Evolutionary conservation across 371 early-diverging fungal species (phyloP).

Genomic region (Mucor sp.): DNA sequence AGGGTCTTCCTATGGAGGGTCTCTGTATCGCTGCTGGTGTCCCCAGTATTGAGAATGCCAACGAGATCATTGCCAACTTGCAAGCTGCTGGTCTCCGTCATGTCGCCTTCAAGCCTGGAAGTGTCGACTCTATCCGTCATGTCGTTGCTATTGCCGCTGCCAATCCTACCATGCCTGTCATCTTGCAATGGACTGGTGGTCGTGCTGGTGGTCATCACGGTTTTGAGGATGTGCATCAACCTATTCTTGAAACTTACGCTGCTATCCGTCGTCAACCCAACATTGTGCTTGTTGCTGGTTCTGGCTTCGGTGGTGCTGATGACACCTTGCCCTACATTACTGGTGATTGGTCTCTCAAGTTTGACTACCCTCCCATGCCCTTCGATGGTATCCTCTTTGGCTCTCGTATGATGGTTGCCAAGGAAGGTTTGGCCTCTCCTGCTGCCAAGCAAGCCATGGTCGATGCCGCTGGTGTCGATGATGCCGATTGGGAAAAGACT

Average conservation of each 20-base stretch:
- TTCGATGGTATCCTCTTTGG: slow-evolving; percentile 95
- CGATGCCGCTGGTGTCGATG: slow-evolving; percentile 86
- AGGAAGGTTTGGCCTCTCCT: slow-evolving; percentile 84
- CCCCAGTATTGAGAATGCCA: slow-evolving; percentile 89
- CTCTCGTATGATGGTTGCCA: slow-evolving; percentile 95
- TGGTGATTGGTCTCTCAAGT: slow-evolving; percentile 89
- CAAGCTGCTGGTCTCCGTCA: slow-evolving; percentile 85
- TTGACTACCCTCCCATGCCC: slow-evolving; percentile 93
- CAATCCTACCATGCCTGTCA: slow-evolving; percentile 88
- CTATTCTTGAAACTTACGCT: slow-evolving; percentile 92
- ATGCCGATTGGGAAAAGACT: slow-evolving; percentile 91
- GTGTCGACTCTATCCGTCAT: slow-evolving; percentile 82
- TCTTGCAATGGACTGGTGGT: slow-evolving; percentile 97
- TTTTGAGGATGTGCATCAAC: slow-evolving; percentile 94
- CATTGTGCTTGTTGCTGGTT: slow-evolving; percentile 90
- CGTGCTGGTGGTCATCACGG: slow-evolving; percentile 97
- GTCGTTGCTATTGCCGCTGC: slow-evolving; percentile 84
- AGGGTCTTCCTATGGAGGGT: slow-evolving; percentile 93
- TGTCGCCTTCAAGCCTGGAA: slow-evolving; percentile 93
- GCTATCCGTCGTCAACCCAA: slow-evolving; percentile 86
- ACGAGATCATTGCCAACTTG: slow-evolving; percentile 80
- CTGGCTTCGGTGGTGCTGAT: slow-evolving; percentile 91
- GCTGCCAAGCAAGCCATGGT: slow-evolving; percentile 93
- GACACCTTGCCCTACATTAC: slow-evolving; percentile 94
- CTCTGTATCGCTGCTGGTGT: slow-evolving; percentile 93